Conservation (phyloP, 2,329 filamentous ascomycete species). For the Botrytis hyacinthi region DNA sequence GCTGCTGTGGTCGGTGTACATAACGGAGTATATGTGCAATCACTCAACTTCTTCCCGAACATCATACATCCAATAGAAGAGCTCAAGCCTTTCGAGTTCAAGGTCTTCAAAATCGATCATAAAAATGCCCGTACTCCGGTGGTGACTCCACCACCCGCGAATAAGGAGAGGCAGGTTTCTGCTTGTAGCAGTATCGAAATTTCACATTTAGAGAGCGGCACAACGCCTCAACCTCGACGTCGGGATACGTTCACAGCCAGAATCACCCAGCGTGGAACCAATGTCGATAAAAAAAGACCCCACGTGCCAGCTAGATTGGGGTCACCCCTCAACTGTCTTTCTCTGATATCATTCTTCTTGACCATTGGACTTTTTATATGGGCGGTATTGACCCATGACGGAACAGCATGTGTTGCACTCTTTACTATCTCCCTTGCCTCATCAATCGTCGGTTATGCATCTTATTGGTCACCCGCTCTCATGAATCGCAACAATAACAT, state of each 20-base stretch:
- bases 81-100: constrained; percentile 48
- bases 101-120: constrained; percentile 50
- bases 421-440: constrained; percentile 52
- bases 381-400: constrained; percentile 47
- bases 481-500: constrained; percentile 50
- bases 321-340: constrained; percentile 55
- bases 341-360: constrained; percentile 50
- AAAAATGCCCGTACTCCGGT: constrained; percentile 19
- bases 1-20: constrained; percentile 58
- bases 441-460: constrained; percentile 55
- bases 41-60: constrained; percentile 61
- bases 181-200: constrained; percentile 7
- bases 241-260: constrained; percentile 25
- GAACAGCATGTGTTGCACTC: constrained; percentile 52
- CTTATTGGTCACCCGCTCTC: constrained; percentile 56
- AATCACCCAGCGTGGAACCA: constrained; percentile 25
- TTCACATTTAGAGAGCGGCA: constrained; percentile 21
- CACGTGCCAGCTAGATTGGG: constrained; percentile 49
- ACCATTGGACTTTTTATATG: constrained; percentile 49
- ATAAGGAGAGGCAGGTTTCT: constrained; percentile 9
- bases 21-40: constrained; percentile 53
- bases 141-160: background rate
- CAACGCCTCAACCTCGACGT: constrained; percentile 11
- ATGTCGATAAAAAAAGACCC: constrained; percentile 43
- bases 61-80: constrained; percentile 57